These are phyloP conservation scores for Harringtonia lauricola DNA, from an alignment of 2,329 filamentous ascomycete species.

Conservation along the genomic window DNA sequence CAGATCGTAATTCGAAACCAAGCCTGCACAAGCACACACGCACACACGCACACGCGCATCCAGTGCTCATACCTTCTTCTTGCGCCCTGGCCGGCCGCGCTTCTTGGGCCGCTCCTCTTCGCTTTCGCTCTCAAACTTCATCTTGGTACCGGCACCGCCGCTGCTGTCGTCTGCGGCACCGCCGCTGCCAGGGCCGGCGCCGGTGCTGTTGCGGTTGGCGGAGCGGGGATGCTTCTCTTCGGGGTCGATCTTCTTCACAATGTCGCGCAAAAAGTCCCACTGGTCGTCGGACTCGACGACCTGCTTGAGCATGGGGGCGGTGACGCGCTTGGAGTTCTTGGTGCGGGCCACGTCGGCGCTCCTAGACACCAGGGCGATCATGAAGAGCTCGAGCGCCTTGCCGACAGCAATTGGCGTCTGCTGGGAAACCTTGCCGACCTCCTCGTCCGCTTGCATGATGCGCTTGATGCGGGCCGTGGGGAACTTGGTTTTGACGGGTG, in stretches of 20 bases:
- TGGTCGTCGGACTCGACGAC: slow-evolving; percentile 82
- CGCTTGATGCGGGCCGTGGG: slow-evolving; percentile 95
- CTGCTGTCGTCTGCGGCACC: neutral
- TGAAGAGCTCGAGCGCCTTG: slow-evolving; percentile 94
- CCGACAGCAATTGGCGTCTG: slow-evolving; percentile 93
- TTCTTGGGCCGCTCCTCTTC: slow-evolving; percentile 23
- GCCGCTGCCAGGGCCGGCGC: slow-evolving; percentile 15
- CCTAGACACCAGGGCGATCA: slow-evolving; percentile 86
- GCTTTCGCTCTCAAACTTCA: slow-evolving; percentile 13
- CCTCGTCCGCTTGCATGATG: slow-evolving; percentile 98
- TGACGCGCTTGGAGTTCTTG: slow-evolving; percentile 80
- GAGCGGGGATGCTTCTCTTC: slow-evolving; percentile 35
- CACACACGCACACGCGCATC: too few species aligned
- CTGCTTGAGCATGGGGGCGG: slow-evolving; percentile 81
- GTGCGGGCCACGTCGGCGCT: slow-evolving; percentile 74
- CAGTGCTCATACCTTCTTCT: slow-evolving; percentile 33
- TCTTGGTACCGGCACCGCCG: slow-evolving; percentile 5
- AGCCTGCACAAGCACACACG: too few species aligned
- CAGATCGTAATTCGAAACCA: too few species aligned
- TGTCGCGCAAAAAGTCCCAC: slow-evolving; percentile 88
- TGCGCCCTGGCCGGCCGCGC: slow-evolving; percentile 24
- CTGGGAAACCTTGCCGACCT: slow-evolving; percentile 96
- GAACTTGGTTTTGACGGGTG: slow-evolving; percentile 84
- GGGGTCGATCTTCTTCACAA: slow-evolving; percentile 68
- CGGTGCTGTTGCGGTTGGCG: slow-evolving; percentile 36